Evolutionary conservation across 192 early-diverging fungal species (phyloP).

Genomic region (Nowakowskiella sp.): DNA sequence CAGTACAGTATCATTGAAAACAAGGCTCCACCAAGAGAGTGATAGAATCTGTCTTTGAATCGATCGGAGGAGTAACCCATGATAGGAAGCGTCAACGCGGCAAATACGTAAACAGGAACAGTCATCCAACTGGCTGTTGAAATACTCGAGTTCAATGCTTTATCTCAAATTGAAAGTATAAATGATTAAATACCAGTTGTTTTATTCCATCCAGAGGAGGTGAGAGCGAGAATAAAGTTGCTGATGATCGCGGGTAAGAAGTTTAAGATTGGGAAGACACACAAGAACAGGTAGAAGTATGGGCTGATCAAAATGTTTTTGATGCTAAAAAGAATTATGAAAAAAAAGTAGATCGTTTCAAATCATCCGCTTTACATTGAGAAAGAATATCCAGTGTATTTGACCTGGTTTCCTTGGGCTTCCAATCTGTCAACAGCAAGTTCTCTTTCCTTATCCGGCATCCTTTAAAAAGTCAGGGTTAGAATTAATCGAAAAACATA

Average conservation of each 20-base stretch:
- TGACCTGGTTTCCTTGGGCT: neutral
- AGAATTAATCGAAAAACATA: too few species aligned
- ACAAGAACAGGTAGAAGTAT: neutral
- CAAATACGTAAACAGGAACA: neutral
- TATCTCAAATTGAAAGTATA: too few species aligned
- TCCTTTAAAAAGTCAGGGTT: too few species aligned
- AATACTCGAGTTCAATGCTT: too few species aligned
- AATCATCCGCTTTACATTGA: neutral
- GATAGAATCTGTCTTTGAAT: neutral
- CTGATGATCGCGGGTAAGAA: neutral
- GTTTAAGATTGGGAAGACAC: neutral
- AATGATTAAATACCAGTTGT: too few species aligned
- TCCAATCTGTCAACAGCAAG: neutral
- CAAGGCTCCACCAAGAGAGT: neutral
- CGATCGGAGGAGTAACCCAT: neutral
- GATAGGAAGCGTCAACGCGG: neutral
- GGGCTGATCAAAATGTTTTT: neutral
- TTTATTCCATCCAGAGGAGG: neutral
- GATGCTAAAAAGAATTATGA: neutral
- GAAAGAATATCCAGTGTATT: neutral
- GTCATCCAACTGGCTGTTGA: neutral
- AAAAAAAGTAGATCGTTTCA: neutral
- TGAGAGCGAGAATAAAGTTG: neutral
- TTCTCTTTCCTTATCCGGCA: neutral
- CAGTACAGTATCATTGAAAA: neutral